Base-by-base conservation (phyloP, 2,329 filamentous ascomycete species). In the Teratosphaeria gauchensis region DNA sequence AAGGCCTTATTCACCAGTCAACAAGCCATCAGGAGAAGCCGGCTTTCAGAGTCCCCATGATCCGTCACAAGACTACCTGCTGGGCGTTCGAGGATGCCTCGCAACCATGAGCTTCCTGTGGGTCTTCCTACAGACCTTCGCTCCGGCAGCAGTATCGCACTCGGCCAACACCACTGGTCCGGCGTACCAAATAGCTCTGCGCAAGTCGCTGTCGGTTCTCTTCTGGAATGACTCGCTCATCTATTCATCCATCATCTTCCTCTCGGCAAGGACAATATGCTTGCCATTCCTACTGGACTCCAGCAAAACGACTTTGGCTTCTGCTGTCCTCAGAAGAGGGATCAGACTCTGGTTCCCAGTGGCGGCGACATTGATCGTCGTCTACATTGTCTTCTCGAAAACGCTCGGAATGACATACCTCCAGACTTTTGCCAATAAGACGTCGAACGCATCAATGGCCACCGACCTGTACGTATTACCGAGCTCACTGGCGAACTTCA, bases 171-270 rank as follows among this genome's bases (percentile, higher is more conserved):
- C 63, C 24, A 59, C 67, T 21, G 73, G 74, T 0, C 71, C 72
- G 4, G 56, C 65, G 6, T 76, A 73, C 58, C 73, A 77, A 61
- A 59, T 66, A 14, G 67, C 73, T 19, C 66, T 78, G 28, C 73
- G 75, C 42, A 78, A 78, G 60, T 72, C 73, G 0, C 68, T 78
- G 28, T 76, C 74, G 0, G 71, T 78, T 14, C 63, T 78, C 11
- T 76, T 77, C 63, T 77, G 75, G 74, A 78, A 78, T 61, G 71
- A 76, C 52, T 70, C 72, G 11, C 66, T 78, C 59, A 73, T 78
- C 58, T 78, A 77, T 66, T 73, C 72, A 9, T 73, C 70, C 64
- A 69, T 77, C 61, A 74, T 78, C 57, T 69, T 78, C 48, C 69
- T 78, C 12, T 78, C 76, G 2, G 76, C 74, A 1, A 73, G 76